Conservation (phyloP, 2,329 filamentous ascomycete species). For the Tolypocladium album region DNA sequence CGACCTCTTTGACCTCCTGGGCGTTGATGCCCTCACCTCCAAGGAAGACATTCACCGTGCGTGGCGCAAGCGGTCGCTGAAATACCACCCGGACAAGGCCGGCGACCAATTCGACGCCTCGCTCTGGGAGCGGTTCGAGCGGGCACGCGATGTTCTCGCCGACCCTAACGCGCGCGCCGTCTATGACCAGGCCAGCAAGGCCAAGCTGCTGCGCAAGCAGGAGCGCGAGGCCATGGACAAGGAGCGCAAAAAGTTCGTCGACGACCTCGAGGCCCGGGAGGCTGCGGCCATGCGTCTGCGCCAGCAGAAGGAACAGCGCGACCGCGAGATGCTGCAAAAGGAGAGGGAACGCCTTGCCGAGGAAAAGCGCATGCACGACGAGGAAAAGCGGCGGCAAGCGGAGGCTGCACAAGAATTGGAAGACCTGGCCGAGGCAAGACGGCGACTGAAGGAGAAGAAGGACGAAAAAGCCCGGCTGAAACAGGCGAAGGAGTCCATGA, state of each 20-base stretch:
- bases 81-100: constrained; percentile 90
- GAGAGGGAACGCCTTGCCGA: constrained; percentile 26
- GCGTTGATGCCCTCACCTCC: constrained; percentile 50
- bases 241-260: constrained; percentile 64
- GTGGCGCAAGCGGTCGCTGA: constrained; percentile 77
- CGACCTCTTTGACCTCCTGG: constrained; percentile 72
- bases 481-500: constrained; percentile 24
- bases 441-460: constrained; percentile 27
- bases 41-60: constrained; percentile 71
- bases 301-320: constrained; percentile 30
- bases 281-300: constrained; percentile 50
- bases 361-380: constrained; percentile 24
- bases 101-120: constrained; percentile 62
- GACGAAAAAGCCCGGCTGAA: constrained; percentile 27
- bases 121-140: constrained; percentile 76
- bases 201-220: constrained; percentile 56
- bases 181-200: constrained; percentile 69
- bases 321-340: constrained; percentile 22
- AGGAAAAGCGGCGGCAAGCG: constrained; percentile 22
- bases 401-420: constrained; percentile 27
- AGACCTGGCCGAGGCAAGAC: constrained; percentile 24
- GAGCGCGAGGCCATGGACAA: constrained; percentile 66
- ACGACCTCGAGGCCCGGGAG: constrained; percentile 76
- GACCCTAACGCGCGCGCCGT: constrained; percentile 59
- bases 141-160: constrained; percentile 74